Conservation (phyloP, 2,329 filamentous ascomycete genomes). For the Trichoderma harzianum region DNA sequence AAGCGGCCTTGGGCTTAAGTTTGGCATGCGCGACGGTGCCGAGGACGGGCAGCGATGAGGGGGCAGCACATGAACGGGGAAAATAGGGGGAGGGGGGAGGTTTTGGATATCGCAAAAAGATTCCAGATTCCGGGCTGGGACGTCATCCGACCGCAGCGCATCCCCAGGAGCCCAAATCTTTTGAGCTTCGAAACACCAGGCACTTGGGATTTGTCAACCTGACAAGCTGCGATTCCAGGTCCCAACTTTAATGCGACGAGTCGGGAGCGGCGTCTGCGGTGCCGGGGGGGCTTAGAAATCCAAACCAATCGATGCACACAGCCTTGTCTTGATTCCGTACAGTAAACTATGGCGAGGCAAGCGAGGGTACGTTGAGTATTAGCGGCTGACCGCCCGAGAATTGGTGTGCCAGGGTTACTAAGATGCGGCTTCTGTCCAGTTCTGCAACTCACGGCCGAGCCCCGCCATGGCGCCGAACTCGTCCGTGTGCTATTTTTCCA, state of each 20-base stretch:
- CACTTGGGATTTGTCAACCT: not conserved
- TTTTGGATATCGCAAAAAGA: conserved; percentile 9
- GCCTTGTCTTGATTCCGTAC: not conserved
- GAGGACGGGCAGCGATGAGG: conserved; percentile 26
- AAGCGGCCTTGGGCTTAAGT: conserved; percentile 68
- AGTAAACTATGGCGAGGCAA: not conserved
- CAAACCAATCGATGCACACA: not conserved
- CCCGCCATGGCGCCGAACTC: not conserved
- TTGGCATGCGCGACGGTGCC: conserved; percentile 57
- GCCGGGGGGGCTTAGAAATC: conserved; percentile 7
- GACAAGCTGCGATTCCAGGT: not conserved
- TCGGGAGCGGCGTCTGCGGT: not conserved
- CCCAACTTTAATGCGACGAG: not conserved
- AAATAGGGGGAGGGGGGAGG: not conserved
- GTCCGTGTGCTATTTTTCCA: not conserved
- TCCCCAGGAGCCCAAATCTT: not conserved
- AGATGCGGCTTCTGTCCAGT: not conserved
- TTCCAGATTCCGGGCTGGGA: not conserved
- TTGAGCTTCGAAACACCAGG: not conserved
- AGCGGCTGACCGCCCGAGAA: not conserved
- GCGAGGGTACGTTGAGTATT: not conserved
- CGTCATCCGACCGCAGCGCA: not conserved
- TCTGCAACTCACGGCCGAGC: not conserved
- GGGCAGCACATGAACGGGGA: not conserved
- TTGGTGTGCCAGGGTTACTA: not conserved